Conservation (phyloP, 257 asterid genomes). For the Ilex aquifolium region DNA sequence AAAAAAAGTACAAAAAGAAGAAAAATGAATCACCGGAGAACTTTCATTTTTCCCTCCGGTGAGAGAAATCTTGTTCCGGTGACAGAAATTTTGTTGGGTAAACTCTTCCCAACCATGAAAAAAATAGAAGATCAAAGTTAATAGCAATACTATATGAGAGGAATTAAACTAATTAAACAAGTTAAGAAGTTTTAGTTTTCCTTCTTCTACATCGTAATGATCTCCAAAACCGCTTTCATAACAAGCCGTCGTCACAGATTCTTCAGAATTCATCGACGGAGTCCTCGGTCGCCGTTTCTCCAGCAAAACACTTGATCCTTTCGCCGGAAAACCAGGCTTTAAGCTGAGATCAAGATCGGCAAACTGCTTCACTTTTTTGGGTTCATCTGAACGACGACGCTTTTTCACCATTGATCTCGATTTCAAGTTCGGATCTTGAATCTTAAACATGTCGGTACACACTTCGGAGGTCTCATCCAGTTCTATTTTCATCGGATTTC, state of each 20-base stretch:
- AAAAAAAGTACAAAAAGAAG: slow-evolving; percentile 4
- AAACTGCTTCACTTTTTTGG: slow-evolving; percentile 29
- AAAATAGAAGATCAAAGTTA: background rate
- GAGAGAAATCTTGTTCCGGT: slow-evolving; percentile 69
- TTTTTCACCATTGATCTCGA: slow-evolving; percentile 24
- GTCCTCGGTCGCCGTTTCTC: slow-evolving; percentile 52
- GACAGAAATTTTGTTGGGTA: too few relatives aligned
- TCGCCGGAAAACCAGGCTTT: slow-evolving; percentile 33
- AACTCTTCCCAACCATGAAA: slow-evolving; percentile 4
- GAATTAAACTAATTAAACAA: slow-evolving; percentile 39
- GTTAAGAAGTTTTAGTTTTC: slow-evolving; percentile 44
- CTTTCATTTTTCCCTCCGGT: slow-evolving; percentile 68
- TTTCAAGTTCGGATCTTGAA: slow-evolving; percentile 15
- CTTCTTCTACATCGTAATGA: slow-evolving; percentile 31
- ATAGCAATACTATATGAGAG: slow-evolving; percentile 4
- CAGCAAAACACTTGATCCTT: slow-evolving; percentile 14
- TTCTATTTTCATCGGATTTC: slow-evolving; percentile 15
- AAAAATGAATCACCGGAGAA: slow-evolving; percentile 36
- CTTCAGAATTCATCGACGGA: slow-evolving; percentile 78
- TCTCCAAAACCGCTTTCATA: slow-evolving; percentile 13
- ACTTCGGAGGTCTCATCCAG: slow-evolving; percentile 44
- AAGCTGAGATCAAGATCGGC: slow-evolving; percentile 70
- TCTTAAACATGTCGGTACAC: slow-evolving; percentile 33
- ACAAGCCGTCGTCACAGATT: slow-evolving; percentile 64
- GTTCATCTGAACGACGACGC: slow-evolving; percentile 49